Evolutionary conservation across 1,284 basidiomycete species (phyloP).

Genomic region (Melampsora americana): DNA sequence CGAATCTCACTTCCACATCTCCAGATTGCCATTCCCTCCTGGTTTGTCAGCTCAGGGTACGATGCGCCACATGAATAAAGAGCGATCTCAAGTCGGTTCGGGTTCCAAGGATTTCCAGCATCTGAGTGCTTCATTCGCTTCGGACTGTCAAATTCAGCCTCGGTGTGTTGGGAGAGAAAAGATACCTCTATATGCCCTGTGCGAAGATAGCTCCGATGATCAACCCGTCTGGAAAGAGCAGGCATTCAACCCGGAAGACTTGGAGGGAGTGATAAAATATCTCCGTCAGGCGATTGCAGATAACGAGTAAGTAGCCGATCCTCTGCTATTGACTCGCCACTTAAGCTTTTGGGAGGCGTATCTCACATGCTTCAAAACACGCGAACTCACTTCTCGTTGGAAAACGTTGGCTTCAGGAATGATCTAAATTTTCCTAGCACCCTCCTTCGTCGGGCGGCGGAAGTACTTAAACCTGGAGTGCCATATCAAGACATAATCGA

Average conservation of each 20-base stretch:
- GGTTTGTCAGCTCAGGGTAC: no score
- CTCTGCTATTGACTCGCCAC: neutral
- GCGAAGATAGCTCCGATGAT: neutral
- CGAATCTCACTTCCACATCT: no score
- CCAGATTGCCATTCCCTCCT: no score
- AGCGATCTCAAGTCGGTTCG: no score
- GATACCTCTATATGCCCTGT: no score
- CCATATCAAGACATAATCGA: neutral
- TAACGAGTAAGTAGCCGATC: conserved; percentile 7
- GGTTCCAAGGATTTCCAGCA: no score
- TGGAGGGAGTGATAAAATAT: conserved; percentile 17
- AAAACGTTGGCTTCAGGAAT: neutral
- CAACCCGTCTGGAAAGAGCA: conserved; percentile 33
- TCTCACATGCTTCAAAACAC: neutral
- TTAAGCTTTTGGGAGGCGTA: neutral
- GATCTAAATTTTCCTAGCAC: conserved; percentile 9
- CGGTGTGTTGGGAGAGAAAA: no score
- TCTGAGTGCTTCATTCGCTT: no score
- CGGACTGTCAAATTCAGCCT: no score
- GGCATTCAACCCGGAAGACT: conserved; percentile 27
- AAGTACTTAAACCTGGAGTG: neutral
- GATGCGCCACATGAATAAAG: no score
- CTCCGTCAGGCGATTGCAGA: conserved; percentile 25
- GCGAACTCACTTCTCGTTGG: neutral
- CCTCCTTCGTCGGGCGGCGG: neutral